phyloP scores from a whole-genome alignment of 129 eudicot species.

The Erigeron canadensis region DNA sequence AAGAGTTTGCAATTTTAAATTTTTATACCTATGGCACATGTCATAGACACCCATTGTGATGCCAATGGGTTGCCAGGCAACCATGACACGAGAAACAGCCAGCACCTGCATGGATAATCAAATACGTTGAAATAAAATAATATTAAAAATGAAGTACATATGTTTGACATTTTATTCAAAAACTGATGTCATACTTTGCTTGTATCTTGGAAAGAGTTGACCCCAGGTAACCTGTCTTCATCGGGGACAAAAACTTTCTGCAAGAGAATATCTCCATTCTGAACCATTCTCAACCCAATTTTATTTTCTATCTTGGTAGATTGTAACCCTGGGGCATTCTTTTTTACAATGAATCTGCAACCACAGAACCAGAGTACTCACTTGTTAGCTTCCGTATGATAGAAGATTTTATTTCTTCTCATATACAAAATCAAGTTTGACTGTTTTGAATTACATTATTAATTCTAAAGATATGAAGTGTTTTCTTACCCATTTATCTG shows the following conservation, averaged over 20 bases:
- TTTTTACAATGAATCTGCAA: conserved; percentile 74
- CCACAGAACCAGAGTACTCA: conserved; percentile 1
- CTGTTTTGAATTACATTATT: neutral
- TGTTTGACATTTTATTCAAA: neutral
- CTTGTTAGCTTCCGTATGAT: neutral
- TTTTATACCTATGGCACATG: conserved; percentile 91
- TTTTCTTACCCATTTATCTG: conserved; percentile 90
- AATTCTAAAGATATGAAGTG: neutral
- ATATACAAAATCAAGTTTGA: neutral
- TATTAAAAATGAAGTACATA: conserved; percentile 1
- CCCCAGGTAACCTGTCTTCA: conserved; percentile 87
- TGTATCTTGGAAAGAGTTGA: conserved; percentile 95
- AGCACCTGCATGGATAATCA: conserved; percentile 62
- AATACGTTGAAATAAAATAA: neutral
- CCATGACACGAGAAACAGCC: conserved; percentile 99
- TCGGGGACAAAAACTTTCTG: conserved; percentile 88
- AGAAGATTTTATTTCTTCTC: neutral
- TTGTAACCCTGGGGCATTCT: conserved; percentile 79
- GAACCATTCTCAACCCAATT: conserved; percentile 90
- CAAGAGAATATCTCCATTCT: conserved; percentile 88
- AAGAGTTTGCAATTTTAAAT: neutral
- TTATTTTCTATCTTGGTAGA: conserved; percentile 90
- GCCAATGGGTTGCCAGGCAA: conserved; percentile 99
- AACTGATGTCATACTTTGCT: conserved; percentile 57
- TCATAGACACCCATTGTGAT: conserved; percentile 98